Conservation (phyloP, 306 rosid species). For the Ziziphus jujuba region DNA sequence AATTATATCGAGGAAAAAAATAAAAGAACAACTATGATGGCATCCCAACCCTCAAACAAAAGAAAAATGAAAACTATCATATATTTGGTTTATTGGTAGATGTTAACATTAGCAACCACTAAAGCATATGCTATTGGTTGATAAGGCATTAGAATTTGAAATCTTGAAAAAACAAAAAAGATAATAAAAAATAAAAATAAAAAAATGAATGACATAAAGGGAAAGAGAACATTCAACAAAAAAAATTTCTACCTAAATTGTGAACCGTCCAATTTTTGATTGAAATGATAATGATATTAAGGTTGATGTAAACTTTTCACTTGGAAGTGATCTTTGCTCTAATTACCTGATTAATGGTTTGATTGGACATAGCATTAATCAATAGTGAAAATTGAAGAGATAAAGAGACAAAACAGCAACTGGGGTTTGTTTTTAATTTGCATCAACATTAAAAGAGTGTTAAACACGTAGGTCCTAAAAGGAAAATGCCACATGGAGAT, state of each 20-base stretch:
- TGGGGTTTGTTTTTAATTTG: neutral
- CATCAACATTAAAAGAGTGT: too few species aligned
- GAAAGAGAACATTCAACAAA: neutral
- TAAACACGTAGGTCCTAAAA: too few species aligned
- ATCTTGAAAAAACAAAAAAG: neutral
- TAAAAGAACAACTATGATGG: neutral
- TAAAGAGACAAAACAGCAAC: neutral
- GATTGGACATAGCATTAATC: conserved; percentile 15
- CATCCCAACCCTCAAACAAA: neutral
- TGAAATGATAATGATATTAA: conserved; percentile 9
- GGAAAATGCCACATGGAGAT: neutral
- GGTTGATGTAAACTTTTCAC: neutral
- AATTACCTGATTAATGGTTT: conserved; percentile 2
- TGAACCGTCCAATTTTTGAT: conserved; percentile 4
- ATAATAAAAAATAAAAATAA: neutral
- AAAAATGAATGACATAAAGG: neutral
- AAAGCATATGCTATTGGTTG: neutral
- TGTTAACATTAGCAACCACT: neutral
- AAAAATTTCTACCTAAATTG: neutral
- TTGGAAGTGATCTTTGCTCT: neutral
- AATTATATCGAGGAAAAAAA: too few species aligned
- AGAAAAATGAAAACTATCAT: neutral
- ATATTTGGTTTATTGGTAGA: neutral
- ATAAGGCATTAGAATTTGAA: conserved; percentile 11
- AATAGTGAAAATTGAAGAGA: neutral